Percentiles rank a stretch among this genome's conserved stretches.
Conservation (phyloP, 495 filamentous ascomycete species). For the Trichoderma orchidacearum region DNA sequence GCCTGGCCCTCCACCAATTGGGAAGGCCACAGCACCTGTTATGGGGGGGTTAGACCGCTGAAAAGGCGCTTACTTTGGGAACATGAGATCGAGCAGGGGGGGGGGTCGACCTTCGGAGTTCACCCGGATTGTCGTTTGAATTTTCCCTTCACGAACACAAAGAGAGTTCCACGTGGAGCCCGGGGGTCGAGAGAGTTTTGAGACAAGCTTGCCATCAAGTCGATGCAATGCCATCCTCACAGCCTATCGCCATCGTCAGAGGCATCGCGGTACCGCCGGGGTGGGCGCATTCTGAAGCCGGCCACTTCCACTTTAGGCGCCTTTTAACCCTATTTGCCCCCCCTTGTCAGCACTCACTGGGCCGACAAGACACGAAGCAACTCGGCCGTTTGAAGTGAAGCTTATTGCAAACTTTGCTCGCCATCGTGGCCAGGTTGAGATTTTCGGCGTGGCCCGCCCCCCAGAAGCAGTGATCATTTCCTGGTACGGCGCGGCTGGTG, state of each 20-base stretch:
- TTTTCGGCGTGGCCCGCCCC: too few species aligned
- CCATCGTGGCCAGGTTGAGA: too few species aligned
- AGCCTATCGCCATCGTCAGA: not conserved
- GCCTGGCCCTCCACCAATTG: not conserved
- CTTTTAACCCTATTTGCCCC: too few species aligned
- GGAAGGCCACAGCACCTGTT: not conserved
- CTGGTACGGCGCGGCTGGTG: too few species aligned
- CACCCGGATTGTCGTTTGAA: not conserved
- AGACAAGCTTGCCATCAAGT: too few species aligned
- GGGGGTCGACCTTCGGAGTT: not conserved
- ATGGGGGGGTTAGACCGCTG: not conserved
- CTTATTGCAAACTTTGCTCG: too few species aligned
- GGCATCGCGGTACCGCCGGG: not conserved
- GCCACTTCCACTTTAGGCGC: not conserved
- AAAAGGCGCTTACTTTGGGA: slow-evolving; percentile 1
- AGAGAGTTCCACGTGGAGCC: not conserved
- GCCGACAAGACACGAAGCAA: too few species aligned
- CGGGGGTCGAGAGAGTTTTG: not conserved
- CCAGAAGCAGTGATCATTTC: too few species aligned
- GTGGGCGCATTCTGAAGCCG: not conserved
- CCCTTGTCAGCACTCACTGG: too few species aligned
- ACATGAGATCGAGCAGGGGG: not conserved
- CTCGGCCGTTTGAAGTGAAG: too few species aligned
- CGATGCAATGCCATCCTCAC: too few species aligned
- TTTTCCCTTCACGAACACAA: not conserved